phyloP scores from a whole-genome alignment of 352 stramenopile genomes.

The Phytophthora meadii region DNA sequence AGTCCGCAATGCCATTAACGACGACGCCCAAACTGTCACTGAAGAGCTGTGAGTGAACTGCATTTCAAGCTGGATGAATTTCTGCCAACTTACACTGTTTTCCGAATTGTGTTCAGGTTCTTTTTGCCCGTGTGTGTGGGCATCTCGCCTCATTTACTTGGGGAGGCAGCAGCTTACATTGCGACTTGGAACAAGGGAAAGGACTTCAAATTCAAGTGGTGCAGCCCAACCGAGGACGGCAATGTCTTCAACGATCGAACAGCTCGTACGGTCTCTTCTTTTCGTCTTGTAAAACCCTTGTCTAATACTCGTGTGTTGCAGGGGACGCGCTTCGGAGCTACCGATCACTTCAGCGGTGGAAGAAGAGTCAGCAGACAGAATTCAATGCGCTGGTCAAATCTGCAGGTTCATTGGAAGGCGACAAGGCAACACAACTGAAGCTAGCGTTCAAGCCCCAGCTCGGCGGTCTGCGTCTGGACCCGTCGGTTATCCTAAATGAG shows the following conservation, averaged over 20 bases:
- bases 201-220: conserved; percentile 87
- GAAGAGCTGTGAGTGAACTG: conserved; percentile 69
- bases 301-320: conserved; percentile 19
- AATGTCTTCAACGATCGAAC: conserved; percentile 65
- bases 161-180: conserved; percentile 81
- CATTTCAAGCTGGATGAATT: neutral
- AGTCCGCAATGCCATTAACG: conserved; percentile 61
- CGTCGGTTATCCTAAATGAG: conserved; percentile 60
- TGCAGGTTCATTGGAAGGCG: conserved; percentile 28
- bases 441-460: conserved; percentile 63
- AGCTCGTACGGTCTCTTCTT: conserved; percentile 53
- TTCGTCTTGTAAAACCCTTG: neutral
- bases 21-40: conserved; percentile 59
- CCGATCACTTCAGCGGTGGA: conserved; percentile 68
- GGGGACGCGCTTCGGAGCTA: conserved; percentile 74
- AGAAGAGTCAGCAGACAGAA: conserved; percentile 62
- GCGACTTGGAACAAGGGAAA: conserved; percentile 74
- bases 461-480: conserved; percentile 70
- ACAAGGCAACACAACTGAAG: conserved; percentile 44
- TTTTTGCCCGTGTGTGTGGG: conserved; percentile 71
- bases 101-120: conserved; percentile 44
- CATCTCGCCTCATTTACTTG: conserved; percentile 61
- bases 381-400: conserved; percentile 65
- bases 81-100: conserved; percentile 5
- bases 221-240: conserved; percentile 53